Evolutionary conservation across 306 rosid species (phyloP), one percentile per base, ranked within the genome.

Genomic region (Acacia crassicarpa): DNA sequence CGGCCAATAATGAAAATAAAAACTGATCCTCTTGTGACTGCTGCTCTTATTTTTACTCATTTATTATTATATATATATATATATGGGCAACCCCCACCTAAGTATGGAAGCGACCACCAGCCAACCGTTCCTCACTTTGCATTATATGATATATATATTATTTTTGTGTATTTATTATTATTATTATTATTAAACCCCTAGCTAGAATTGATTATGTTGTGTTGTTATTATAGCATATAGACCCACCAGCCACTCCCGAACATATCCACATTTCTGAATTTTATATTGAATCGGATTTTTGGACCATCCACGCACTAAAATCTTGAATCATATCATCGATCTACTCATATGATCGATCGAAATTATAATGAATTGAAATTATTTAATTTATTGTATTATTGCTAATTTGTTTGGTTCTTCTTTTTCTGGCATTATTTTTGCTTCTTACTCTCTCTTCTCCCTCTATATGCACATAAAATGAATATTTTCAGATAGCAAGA

Each of bases 61-160:
- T n/a, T 6, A 40, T 43, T 83, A n/a, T n/a, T n/a, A n/a, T 84
- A 30, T 83, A 85, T 27, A 80, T 83, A 82, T 91, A 82, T 70
- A 83, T 90, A 84, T 70, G 88, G 82, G 86, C 85, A 93, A 90
- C 90, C 87, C 84, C 94, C 93, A 87, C 88, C 92, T 84, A 85
- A 82, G 86, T 88, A 66, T 89, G 99, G 93, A 92, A 95, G 86
- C 83, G 98, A 95, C 95, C 63, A 78, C 86, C 79, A 85, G 92
- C 98, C 98, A 89, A 90, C 94, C 94, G 76, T 77, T 72, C 59
- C 84, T 78, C 88, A 78, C 84, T 32, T 80, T 87, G 81, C 82
- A 82, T 91, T 84, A 83, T 86, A 83, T 79, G 72, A 65, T 85
- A 82, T 77, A 82, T 77, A 74, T 76, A 68, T 80, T 46, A 78